Evolutionary conservation across 1,139 yeast species (phyloP), one percentile per base, ranked within the genome.

Genomic region (Suhomyces terraborum): DNA sequence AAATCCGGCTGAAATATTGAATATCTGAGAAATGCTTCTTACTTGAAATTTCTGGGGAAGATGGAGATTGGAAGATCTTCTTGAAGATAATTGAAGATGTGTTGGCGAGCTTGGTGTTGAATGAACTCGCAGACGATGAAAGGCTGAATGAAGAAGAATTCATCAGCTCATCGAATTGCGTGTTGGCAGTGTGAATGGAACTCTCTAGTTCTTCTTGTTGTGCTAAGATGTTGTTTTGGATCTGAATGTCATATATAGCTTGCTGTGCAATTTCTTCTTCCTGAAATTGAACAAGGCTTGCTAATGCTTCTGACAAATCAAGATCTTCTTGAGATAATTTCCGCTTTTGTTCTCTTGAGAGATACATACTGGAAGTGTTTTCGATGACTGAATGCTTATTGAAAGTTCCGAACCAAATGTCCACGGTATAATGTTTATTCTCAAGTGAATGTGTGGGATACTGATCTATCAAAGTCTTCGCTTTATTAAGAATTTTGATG

Each of bases 81-180:
- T 62, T 66, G 40, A 70, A 56, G 25, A 69, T 45, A 18, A 56
- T 41, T 1, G 73, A 64, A 2, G 75, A 67, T 2, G 68, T 59
- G 33, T 54, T 51, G 14, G 54, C 50, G 22, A 66, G 44, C 35
- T 61, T 61, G 29, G 61, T 49, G 43, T 66, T 66, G 16, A 69
- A 50, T 3, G 69, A 53, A 1, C 70, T 54, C 2, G 71, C 56
- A 4, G 55, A 55, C 0, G 69, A 62, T 7, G 65, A 52, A 26
- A 69, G 51, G 27, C 70, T 66, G 17, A 69, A 43, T 7, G 76
- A 70, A 1, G 76, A 70, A 6, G 72, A 57, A 8, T 32, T 38
- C 27, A 71, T 54, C 60, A 68, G 69, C 27, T 59, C 59, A 8
- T 47, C 53, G 17, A 41, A 43, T 22, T 52, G 55, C 14, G 52